Conservation (phyloP, 805 yeast genomes). For the Pichia gijzeniarum region DNA sequence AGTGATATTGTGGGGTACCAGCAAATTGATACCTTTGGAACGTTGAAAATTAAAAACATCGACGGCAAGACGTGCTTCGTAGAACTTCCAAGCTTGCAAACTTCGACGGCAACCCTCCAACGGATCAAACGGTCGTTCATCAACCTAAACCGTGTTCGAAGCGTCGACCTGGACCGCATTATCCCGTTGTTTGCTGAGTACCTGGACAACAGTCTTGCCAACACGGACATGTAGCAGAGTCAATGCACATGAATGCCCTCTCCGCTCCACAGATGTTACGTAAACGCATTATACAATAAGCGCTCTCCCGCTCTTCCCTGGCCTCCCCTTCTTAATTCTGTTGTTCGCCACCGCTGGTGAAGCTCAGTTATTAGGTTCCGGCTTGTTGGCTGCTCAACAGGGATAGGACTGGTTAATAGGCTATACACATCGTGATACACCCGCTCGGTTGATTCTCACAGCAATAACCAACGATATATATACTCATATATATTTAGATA, state of each 20-base stretch:
- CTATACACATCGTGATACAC: too few relatives aligned
- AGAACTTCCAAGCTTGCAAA: constrained; percentile 52
- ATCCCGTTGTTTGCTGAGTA: constrained; percentile 72
- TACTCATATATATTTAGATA: too few relatives aligned
- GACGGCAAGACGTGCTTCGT: constrained; percentile 36
- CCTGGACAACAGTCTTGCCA: constrained; percentile 49
- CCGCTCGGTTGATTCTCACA: too few relatives aligned
- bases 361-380: too few relatives aligned
- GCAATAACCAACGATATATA: too few relatives aligned
- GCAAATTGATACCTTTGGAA: constrained; percentile 44
- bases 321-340: too few relatives aligned
- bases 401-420: too few relatives aligned
- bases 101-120: constrained; percentile 73
- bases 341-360: too few relatives aligned
- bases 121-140: constrained; percentile 79
- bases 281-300: too few relatives aligned
- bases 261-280: too few relatives aligned
- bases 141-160: constrained; percentile 72
- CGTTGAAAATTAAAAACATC: constrained; percentile 32
- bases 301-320: too few relatives aligned
- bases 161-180: constrained; percentile 63
- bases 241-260: neutral
- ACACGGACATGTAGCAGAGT: neutral
- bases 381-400: too few relatives aligned
- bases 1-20: constrained; percentile 57